Evolutionary conservation across 2,329 filamentous ascomycete genomes (phyloP).

Genomic region (Talaromyces sp.): DNA sequence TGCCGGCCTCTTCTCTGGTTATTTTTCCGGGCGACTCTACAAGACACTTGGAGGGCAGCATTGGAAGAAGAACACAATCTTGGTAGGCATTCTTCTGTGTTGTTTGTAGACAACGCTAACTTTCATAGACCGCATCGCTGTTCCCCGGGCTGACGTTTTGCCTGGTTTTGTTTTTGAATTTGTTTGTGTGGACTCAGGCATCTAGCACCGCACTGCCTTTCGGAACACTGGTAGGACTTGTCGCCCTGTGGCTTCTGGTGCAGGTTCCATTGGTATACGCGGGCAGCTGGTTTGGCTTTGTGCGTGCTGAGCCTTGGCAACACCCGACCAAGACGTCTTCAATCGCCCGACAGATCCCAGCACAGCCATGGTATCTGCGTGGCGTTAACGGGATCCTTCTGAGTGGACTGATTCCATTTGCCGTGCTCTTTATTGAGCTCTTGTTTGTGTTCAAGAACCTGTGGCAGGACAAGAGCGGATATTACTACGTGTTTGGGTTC

Average conservation of each 20-base stretch:
- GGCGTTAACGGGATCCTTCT: slow-evolving; percentile 62
- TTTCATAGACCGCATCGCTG: slow-evolving; percentile 60
- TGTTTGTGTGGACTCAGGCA: slow-evolving; percentile 87
- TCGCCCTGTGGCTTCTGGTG: slow-evolving; percentile 77
- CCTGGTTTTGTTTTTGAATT: slow-evolving; percentile 72
- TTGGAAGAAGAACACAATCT: slow-evolving; percentile 70
- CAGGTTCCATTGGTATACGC: slow-evolving; percentile 80
- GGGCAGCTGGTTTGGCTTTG: slow-evolving; percentile 73
- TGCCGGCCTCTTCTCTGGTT: slow-evolving; percentile 78
- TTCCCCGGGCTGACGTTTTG: slow-evolving; percentile 75
- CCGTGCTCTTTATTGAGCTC: slow-evolving; percentile 82
- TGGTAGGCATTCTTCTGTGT: slow-evolving; percentile 36
- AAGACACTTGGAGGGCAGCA: slow-evolving; percentile 73
- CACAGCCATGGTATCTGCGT: slow-evolving; percentile 70
- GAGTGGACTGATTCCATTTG: slow-evolving; percentile 76
- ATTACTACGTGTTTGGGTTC: slow-evolving; percentile 90
- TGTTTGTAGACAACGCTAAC: slow-evolving; percentile 15
- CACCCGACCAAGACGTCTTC: slow-evolving; percentile 74
- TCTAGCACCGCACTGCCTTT: slow-evolving; percentile 85
- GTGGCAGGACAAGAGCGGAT: slow-evolving; percentile 87
- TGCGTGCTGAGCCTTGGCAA: slow-evolving; percentile 64
- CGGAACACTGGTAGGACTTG: slow-evolving; percentile 66
- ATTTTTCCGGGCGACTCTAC: slow-evolving; percentile 79
- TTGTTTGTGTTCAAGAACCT: slow-evolving; percentile 82
- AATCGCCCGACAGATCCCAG: slow-evolving; percentile 69